A percentile compares a stretch with the other conserved stretches of the same genome.
Conservation (phyloP, 2,329 filamentous ascomycete genomes). For the Decorospora gaudefroyi region DNA sequence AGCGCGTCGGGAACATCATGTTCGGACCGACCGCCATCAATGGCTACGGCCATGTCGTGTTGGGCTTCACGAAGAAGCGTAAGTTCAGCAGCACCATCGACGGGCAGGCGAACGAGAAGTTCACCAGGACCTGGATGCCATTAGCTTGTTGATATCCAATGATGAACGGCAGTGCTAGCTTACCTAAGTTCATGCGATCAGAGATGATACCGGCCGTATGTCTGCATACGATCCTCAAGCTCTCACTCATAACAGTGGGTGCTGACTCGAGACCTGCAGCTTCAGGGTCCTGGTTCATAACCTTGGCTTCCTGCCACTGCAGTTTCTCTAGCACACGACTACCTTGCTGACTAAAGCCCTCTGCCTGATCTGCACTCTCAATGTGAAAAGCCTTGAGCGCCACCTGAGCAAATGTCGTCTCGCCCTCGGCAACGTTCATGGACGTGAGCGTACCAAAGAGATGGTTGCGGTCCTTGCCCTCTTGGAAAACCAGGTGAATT, state of each 20-base stretch:
- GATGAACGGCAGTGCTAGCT: slow-evolving; percentile 17
- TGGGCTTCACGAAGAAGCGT: slow-evolving; percentile 67
- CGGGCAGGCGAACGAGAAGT: slow-evolving; percentile 53
- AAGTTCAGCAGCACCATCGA: slow-evolving; percentile 43
- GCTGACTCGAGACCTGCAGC: slow-evolving; percentile 60
- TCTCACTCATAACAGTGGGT: slow-evolving; percentile 74
- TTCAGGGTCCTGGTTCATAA: slow-evolving; percentile 72
- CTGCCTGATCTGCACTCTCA: slow-evolving; percentile 59
- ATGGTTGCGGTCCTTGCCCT: slow-evolving; percentile 69
- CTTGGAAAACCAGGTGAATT: slow-evolving; percentile 77
- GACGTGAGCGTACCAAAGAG: slow-evolving; percentile 76
- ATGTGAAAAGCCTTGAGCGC: slow-evolving; percentile 68
- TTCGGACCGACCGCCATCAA: slow-evolving; percentile 55
- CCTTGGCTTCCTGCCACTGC: slow-evolving; percentile 67
- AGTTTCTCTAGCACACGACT: slow-evolving; percentile 52
- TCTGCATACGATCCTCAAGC: slow-evolving; percentile 73
- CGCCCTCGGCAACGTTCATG: slow-evolving; percentile 67
- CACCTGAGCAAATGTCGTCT: slow-evolving; percentile 72
- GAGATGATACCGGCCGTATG: slow-evolving; percentile 77
- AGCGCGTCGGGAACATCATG: slow-evolving; percentile 62
- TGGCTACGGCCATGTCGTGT: slow-evolving; percentile 73
- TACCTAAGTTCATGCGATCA: slow-evolving; percentile 78
- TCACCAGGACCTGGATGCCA: slow-evolving; percentile 48
- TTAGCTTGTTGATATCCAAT: neutral
- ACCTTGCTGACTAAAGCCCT: slow-evolving; percentile 47